These are phyloP conservation scores for Kodamaea leandrae DNA, from an alignment of 805 yeast genomes.

Conservation along the genomic window DNA sequence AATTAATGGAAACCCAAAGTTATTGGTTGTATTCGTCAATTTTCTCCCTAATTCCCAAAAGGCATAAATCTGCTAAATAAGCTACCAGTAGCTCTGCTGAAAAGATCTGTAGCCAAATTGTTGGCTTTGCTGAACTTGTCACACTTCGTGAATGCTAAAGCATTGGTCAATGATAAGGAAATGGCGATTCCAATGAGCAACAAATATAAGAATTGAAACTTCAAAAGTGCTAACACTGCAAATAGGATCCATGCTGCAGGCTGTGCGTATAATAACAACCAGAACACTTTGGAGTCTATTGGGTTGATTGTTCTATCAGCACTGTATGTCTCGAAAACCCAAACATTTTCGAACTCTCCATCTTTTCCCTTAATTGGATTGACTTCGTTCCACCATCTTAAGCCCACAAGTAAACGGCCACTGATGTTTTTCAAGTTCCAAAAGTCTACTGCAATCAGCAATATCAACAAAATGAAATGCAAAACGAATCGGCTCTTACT, in stretches of 20 bases:
- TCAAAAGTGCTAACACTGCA: conserved; percentile 74
- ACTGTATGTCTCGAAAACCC: conserved; percentile 89
- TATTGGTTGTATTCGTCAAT: too few relatives aligned
- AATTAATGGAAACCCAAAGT: too few relatives aligned
- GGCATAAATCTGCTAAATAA: conserved; percentile 49
- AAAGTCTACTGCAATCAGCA: conserved; percentile 83
- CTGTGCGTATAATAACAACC: conserved; percentile 72
- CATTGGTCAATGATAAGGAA: conserved; percentile 72
- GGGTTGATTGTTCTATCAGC: conserved; percentile 75
- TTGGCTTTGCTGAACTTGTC: conserved; percentile 90
- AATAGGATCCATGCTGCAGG: conserved; percentile 76
- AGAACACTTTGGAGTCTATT: conserved; percentile 84
- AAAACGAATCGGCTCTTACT: conserved; percentile 50
- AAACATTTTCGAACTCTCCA: conserved; percentile 59
- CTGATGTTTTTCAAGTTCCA: conserved; percentile 92
- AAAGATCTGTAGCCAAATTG: conserved; percentile 54
- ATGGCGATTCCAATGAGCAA: conserved; percentile 65
- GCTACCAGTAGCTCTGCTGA: conserved; percentile 51
- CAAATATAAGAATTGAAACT: conserved; percentile 68
- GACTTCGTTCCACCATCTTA: conserved; percentile 95
- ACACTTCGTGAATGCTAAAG: conserved; percentile 87
- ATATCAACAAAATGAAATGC: conserved; percentile 73
- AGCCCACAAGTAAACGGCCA: conserved; percentile 85
- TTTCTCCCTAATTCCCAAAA: conserved; percentile 14
- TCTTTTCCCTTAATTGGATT: conserved; percentile 42